phyloP scores from a whole-genome alignment of 495 filamentous ascomycete genomes.

The Trichoderma asperelloides region DNA sequence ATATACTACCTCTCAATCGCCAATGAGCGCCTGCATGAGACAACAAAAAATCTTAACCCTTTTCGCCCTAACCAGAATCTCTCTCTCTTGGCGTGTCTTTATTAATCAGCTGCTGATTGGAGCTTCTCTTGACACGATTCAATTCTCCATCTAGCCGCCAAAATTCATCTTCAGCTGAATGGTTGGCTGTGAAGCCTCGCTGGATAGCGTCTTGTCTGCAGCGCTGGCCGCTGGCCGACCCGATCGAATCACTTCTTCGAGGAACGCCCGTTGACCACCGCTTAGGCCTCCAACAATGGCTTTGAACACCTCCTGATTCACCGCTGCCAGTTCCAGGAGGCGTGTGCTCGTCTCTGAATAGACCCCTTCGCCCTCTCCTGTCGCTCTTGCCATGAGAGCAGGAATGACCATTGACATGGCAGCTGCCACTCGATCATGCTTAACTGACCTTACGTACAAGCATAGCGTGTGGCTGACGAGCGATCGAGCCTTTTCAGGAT shows the following conservation, averaged over 20 bases:
- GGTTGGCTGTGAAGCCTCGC: slow-evolving; percentile 56
- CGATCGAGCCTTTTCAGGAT: slow-evolving; percentile 62
- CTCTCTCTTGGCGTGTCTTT: not conserved
- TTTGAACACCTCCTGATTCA: slow-evolving; percentile 64
- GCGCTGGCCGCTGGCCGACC: slow-evolving; percentile 29
- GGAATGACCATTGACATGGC: slow-evolving; percentile 70
- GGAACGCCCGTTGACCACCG: slow-evolving; percentile 57
- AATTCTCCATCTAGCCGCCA: slow-evolving; percentile 26
- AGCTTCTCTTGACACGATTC: not conserved
- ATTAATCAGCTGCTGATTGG: not conserved
- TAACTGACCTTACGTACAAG: slow-evolving; percentile 51
- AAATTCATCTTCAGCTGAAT: slow-evolving; percentile 97
- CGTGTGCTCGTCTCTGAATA: slow-evolving; percentile 64
- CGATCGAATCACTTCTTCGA: slow-evolving; percentile 74
- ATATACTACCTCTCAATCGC: not conserved
- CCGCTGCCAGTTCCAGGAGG: slow-evolving; percentile 72
- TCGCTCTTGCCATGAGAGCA: slow-evolving; percentile 65
- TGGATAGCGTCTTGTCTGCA: slow-evolving; percentile 24
- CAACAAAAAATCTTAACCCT: not conserved
- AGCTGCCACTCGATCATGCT: slow-evolving; percentile 40
- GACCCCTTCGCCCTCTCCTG: slow-evolving; percentile 40
- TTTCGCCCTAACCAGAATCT: not conserved
- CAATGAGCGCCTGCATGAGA: not conserved
- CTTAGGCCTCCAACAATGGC: slow-evolving; percentile 64
- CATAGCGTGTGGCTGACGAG: slow-evolving; percentile 66